Base-by-base conservation (phyloP, 2,329 filamentous ascomycete genomes). In the Delphinella strobiligena region DNA sequence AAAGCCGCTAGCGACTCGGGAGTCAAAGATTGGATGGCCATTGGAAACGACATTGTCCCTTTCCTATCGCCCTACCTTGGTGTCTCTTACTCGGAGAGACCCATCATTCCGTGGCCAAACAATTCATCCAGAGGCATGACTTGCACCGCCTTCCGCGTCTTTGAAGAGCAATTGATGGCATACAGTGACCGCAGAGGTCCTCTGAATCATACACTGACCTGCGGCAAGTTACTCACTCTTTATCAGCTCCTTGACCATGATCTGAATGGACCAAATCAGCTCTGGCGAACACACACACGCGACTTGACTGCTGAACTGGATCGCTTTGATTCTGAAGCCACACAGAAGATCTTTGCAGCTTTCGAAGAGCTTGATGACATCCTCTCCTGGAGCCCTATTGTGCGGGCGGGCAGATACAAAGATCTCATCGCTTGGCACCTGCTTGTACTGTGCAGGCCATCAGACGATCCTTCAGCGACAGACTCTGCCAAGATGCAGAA, bases 21-120 rank as follows among this genome's bases (percentile, higher is more conserved):
- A 16, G 33, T 35, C 38, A 40, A 40, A 14, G 38, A 40, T 11
- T 40, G 38, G 33, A 40, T 40, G 38, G 33, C 24, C 9, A 16
- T 17, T 24, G 33, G 19, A n/a, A 40, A 40, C n/a, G 38, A 40
- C 18, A 31, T 40, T 1, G 33, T 40, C 9, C 3, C 38, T 4
- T 40, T 40, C 27, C 17, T 40, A 5, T 35, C 32, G 5, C 38
- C 38, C 7, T 40, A 35, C 7, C 11, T 40, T 2, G 38, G 38
- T 10, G 14, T 40, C 15, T 30, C 22, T n/a, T 16, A 31, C 5
- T 17, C 31, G n/a, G 24, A 17, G 29, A 19, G 38, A 32, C 38
- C 38, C 16, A 31, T 40, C 27, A 40, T 40, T 1, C 32, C 38
- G 14, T 40, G 38, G 38, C 38, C 38, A 12, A 40, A 40, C 12